Percentiles rank a stretch among this genome's conserved stretches.
These are phyloP conservation scores for Hirschfeldia incana DNA, from an alignment of 345 rosid genomes.

Conservation along the genomic window DNA sequence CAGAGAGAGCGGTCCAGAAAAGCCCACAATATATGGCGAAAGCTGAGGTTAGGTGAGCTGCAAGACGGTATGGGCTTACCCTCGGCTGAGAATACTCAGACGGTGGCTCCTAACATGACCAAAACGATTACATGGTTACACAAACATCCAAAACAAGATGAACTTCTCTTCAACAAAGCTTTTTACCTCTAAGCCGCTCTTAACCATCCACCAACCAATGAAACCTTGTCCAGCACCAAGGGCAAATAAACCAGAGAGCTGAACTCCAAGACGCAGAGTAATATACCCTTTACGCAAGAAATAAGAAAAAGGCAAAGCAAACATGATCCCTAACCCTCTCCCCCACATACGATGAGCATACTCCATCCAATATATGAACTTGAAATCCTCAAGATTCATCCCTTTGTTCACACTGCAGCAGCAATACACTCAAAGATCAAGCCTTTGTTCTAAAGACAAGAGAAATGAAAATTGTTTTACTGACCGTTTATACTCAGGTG, in stretches of 20 bases:
- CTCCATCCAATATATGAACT: conserved; percentile 98
- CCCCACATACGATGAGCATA: conserved; percentile 99
- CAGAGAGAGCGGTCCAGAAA: conserved; percentile 93
- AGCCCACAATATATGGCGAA: conserved; percentile 86
- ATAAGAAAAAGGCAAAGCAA: conserved; percentile 94
- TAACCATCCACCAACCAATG: conserved; percentile 99
- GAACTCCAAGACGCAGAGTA: conserved; percentile 70
- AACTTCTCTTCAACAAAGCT: neutral
- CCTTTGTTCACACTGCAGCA: conserved; percentile 74
- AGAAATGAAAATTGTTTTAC: conserved; percentile 9
- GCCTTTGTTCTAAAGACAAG: neutral
- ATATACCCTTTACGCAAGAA: conserved; percentile 89
- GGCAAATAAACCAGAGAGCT: conserved; percentile 77
- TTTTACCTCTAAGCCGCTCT: conserved; percentile 94
- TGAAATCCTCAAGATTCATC: conserved; percentile 89
- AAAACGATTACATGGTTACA: conserved; percentile 25
- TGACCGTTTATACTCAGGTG: conserved; percentile 86
- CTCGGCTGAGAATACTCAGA: conserved; percentile 87
- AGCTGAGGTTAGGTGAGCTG: conserved; percentile 95
- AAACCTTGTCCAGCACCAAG: conserved; percentile 99
- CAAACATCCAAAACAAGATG: neutral
- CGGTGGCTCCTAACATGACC: conserved; percentile 66
- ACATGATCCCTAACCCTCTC: conserved; percentile 92
- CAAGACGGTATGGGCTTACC: conserved; percentile 93
- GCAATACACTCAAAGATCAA: conserved; percentile 8